These are phyloP conservation scores for Neurospora sp. DNA, from an alignment of 495 filamentous ascomycete genomes.

Conservation along the genomic window DNA sequence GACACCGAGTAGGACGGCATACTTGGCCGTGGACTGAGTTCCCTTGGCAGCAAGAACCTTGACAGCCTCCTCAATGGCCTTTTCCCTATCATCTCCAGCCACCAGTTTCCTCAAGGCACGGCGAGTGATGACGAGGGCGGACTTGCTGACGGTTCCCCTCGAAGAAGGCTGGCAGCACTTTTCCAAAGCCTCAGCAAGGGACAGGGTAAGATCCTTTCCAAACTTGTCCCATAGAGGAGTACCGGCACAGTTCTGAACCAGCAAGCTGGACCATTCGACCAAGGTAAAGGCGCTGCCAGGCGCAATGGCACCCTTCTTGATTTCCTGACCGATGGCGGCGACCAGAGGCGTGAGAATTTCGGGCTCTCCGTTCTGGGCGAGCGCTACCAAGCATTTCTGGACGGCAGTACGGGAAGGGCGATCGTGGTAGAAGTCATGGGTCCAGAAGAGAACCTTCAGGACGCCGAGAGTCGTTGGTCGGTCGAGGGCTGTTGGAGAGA, in stretches of 20 bases:
- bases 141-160: slow-evolving; percentile 47
- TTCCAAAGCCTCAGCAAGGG: slow-evolving; percentile 60
- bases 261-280: slow-evolving; percentile 74
- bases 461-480: slow-evolving; percentile 27
- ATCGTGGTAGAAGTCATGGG: slow-evolving; percentile 80
- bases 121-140: slow-evolving; percentile 61
- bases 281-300: slow-evolving; percentile 77
- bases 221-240: slow-evolving; percentile 51
- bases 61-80: slow-evolving; percentile 53
- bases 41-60: slow-evolving; percentile 55
- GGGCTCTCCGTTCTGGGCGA: slow-evolving; percentile 45
- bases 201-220: slow-evolving; percentile 51
- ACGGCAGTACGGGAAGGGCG: slow-evolving; percentile 72
- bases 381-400: slow-evolving; percentile 58
- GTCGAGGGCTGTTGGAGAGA: slow-evolving; percentile 28
- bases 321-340: slow-evolving; percentile 49
- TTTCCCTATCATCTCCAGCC: slow-evolving; percentile 44
- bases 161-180: slow-evolving; percentile 57
- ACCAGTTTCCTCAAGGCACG: slow-evolving; percentile 64
- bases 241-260: slow-evolving; percentile 51
- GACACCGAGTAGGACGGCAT: slow-evolving; percentile 71
- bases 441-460: slow-evolving; percentile 67
- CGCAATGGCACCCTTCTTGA: slow-evolving; percentile 63
- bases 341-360: slow-evolving; percentile 52
- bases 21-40: slow-evolving; percentile 48